These are phyloP conservation scores for Saksenaea oblongispora DNA, from an alignment of 371 early-diverging fungal species.

Conservation along the genomic window DNA sequence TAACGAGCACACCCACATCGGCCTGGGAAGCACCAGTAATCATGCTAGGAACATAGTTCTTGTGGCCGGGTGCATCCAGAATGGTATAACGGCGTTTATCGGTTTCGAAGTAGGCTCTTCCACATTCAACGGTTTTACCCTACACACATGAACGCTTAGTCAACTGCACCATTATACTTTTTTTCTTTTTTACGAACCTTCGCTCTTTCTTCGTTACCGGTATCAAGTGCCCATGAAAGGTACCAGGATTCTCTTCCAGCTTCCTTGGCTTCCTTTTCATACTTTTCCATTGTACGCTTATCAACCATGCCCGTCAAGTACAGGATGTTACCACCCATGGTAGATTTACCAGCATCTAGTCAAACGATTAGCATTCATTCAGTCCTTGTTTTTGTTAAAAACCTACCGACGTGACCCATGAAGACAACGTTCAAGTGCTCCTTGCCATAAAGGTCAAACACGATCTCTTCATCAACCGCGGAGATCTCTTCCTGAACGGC, in stretches of 20 bases:
- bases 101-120: slow-evolving; percentile 97
- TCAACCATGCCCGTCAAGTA: slow-evolving; percentile 97
- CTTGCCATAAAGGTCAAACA: slow-evolving; percentile 79
- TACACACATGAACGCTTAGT: slow-evolving; percentile 10
- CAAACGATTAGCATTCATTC: not conserved
- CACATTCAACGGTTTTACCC: slow-evolving; percentile 98
- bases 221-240: slow-evolving; percentile 97
- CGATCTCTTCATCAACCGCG: slow-evolving; percentile 56
- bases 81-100: slow-evolving; percentile 93
- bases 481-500: slow-evolving; percentile 22
- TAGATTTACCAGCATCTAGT: slow-evolving; percentile 99
- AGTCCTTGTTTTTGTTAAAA: not conserved
- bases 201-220: slow-evolving; percentile 93
- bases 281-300: slow-evolving; percentile 99
- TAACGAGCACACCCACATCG: slow-evolving; percentile 95
- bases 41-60: slow-evolving; percentile 99
- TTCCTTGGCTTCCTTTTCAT: slow-evolving; percentile 96
- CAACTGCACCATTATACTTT: not conserved
- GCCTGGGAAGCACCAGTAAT: slow-evolving; percentile 97
- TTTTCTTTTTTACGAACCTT: slow-evolving; percentile 58
- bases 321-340: slow-evolving; percentile 99
- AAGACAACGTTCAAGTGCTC: slow-evolving; percentile 97
- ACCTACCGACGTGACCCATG: slow-evolving; percentile 97
- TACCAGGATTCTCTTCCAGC: slow-evolving; percentile 97
- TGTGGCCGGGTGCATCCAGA: slow-evolving; percentile 99